phyloP scores from a whole-genome alignment of 768 basidiomycete genomes.

The Termitomyces sp. region DNA sequence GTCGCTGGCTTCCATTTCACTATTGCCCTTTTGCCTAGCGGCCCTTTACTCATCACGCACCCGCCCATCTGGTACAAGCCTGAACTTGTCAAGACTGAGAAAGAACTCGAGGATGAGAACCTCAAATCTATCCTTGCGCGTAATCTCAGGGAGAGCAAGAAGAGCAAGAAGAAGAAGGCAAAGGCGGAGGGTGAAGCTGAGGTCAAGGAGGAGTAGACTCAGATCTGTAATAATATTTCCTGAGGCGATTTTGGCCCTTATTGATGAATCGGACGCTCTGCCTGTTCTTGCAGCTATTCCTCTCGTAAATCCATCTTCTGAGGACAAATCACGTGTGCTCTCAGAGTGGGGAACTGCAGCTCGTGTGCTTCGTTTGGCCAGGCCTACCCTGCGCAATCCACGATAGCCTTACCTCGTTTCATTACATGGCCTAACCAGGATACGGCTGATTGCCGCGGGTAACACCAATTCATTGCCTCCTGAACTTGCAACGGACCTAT shows the following conservation, averaged over 20 bases:
- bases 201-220: constrained; percentile 25
- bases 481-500: constrained; percentile 27
- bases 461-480: constrained; percentile 24
- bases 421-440: constrained; percentile 67
- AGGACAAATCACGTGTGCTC: constrained; percentile 21
- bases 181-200: constrained; percentile 46
- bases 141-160: constrained; percentile 85
- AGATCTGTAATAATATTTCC: constrained; percentile 5
- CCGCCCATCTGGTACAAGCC: constrained; percentile 92
- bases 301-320: constrained; percentile 27
- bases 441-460: constrained; percentile 48
- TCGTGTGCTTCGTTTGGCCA: constrained; percentile 65
- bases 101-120: constrained; percentile 85
- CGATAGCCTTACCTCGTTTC: constrained; percentile 66
- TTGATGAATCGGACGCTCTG: constrained; percentile 67
- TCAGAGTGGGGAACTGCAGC: constrained; percentile 69
- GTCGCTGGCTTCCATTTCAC: constrained; percentile 98
- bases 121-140: constrained; percentile 75
- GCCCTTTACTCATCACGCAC: constrained; percentile 84
- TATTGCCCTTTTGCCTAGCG: constrained; percentile 86
- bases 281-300: constrained; percentile 72
- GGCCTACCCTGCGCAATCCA: constrained; percentile 52
- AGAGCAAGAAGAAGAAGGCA: constrained; percentile 85
- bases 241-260: constrained; percentile 61
- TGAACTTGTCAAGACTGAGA: constrained; percentile 86